phyloP scores from a whole-genome alignment of 1,284 basidiomycete species.

The Boletellus sp. region DNA sequence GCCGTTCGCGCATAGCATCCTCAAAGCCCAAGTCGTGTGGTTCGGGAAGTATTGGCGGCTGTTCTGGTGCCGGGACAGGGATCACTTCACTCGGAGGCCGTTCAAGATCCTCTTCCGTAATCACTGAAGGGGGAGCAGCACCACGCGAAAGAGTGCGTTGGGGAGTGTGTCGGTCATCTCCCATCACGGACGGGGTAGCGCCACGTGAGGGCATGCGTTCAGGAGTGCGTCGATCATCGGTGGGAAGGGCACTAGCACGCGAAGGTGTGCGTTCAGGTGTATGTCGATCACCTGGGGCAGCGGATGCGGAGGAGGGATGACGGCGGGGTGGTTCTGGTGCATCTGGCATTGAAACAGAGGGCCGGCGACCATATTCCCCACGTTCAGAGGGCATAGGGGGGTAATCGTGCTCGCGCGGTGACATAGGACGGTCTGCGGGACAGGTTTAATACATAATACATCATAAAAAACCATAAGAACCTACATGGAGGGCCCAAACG shows the following conservation, averaged over 20 bases:
- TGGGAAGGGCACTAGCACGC: slow-evolving; percentile 13
- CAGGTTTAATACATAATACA: slow-evolving; percentile 8
- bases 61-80: slow-evolving; percentile 21
- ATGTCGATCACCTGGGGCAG: neutral
- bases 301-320: slow-evolving; percentile 16
- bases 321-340: slow-evolving; percentile 8
- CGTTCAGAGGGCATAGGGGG: slow-evolving; percentile 11
- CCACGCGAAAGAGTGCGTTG: slow-evolving; percentile 12
- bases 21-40: slow-evolving; percentile 28
- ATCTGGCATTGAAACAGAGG: slow-evolving; percentile 6
- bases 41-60: slow-evolving; percentile 1
- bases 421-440: slow-evolving; percentile 16
- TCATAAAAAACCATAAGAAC: slow-evolving; percentile 3
- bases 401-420: slow-evolving; percentile 12
- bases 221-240: slow-evolving; percentile 3
- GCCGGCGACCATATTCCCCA: slow-evolving; percentile 1
- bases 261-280: slow-evolving; percentile 10
- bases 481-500: slow-evolving; percentile 24
- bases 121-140: slow-evolving; percentile 10
- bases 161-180: neutral
- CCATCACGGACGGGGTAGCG: slow-evolving; percentile 3
- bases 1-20: slow-evolving; percentile 50
- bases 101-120: slow-evolving; percentile 17
- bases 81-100: slow-evolving; percentile 27
- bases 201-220: slow-evolving; percentile 13